A percentile compares a stretch with the other conserved stretches of the same genome.
Conservation (phyloP, 306 rosid species). For the Lupinus albus region DNA sequence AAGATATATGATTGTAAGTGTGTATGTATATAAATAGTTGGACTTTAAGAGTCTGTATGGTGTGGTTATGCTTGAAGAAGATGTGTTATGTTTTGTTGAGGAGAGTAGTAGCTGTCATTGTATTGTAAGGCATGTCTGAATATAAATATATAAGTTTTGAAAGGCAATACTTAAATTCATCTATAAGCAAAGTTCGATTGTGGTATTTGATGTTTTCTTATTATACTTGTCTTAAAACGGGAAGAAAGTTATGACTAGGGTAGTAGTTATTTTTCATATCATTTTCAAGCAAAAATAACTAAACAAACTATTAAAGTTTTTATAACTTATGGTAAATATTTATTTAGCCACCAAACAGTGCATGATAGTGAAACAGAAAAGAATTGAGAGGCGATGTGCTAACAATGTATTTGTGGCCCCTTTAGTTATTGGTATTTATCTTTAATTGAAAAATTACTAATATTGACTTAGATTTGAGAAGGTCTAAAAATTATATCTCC, state of each 20-base stretch:
- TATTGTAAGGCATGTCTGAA: constrained; percentile 33
- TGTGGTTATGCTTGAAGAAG: constrained; percentile 5
- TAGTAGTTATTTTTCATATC: neutral
- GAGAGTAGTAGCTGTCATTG: neutral
- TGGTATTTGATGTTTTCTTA: constrained; percentile 5
- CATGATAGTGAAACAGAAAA: neutral
- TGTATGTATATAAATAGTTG: constrained; percentile 20
- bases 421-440: neutral
- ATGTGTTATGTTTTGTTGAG: constrained; percentile 28
- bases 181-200: neutral
- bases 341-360: too few species aligned
- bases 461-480: too few species aligned
- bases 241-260: neutral
- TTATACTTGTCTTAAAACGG: neutral
- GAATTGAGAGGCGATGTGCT: neutral
- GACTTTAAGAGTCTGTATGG: neutral
- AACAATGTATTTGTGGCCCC: neutral
- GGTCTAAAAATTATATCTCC: too few species aligned
- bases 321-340: neutral
- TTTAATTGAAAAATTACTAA: neutral
- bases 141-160: constrained; percentile 12
- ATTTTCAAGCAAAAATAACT: neutral
- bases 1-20: constrained; percentile 14
- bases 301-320: neutral
- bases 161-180: neutral